Conservation (phyloP, 495 filamentous ascomycete species). For the Amorphotheca resinae region DNA sequence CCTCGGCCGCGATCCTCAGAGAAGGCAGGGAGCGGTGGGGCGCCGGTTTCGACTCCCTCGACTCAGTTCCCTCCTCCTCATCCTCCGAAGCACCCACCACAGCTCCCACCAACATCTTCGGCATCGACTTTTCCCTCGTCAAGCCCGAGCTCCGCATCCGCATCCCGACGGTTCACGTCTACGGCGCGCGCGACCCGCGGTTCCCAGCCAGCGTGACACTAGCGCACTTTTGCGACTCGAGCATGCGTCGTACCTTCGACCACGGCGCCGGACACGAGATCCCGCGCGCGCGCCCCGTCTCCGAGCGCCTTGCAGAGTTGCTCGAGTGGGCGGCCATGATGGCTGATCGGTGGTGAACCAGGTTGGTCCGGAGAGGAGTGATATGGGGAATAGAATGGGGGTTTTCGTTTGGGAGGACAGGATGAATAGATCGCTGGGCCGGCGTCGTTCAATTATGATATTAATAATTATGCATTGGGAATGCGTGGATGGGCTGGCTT, state of each 20-base stretch:
- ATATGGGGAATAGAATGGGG: too few species aligned
- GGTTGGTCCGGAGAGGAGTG: too few species aligned
- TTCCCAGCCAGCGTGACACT: conserved; percentile 43
- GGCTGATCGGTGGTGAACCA: not conserved
- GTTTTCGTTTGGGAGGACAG: too few species aligned
- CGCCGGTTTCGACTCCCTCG: conserved; percentile 23
- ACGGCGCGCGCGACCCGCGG: conserved; percentile 44
- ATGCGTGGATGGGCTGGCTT: too few species aligned
- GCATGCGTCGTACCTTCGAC: conserved; percentile 29
- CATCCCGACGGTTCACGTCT: conserved; percentile 52
- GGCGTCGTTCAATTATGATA: too few species aligned
- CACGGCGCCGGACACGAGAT: conserved; percentile 47
- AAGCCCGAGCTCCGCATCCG: conserved; percentile 30
- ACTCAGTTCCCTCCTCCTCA: conserved; percentile 15
- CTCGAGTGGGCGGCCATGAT: conserved; percentile 1
- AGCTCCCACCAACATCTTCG: conserved; percentile 28
- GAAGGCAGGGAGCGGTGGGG: conserved; percentile 21
- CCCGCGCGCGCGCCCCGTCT: conserved; percentile 28
- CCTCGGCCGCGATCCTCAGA: conserved; percentile 2
- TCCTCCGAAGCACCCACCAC: not conserved
- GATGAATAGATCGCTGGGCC: too few species aligned
- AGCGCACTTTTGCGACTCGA: conserved; percentile 37
- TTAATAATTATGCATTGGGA: too few species aligned
- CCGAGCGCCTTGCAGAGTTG: conserved; percentile 23
- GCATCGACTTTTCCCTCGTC: conserved; percentile 36